A percentile compares a stretch with the other conserved stretches of the same genome.
phyloP scores from a whole-genome alignment of 2,329 filamentous ascomycete species.

The Colletotrichum cordylinicola region DNA sequence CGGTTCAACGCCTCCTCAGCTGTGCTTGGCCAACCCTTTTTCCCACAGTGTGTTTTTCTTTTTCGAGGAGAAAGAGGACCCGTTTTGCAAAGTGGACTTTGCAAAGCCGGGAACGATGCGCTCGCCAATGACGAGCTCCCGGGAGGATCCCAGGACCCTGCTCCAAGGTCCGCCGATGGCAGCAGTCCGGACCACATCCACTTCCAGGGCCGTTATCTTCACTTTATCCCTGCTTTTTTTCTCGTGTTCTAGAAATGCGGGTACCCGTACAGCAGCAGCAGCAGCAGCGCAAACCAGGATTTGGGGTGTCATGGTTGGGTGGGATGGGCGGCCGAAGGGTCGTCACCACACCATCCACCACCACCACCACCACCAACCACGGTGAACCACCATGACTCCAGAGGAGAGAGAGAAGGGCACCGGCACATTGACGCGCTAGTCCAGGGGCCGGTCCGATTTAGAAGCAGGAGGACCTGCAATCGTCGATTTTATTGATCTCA shows the following conservation, averaged over 20 bases:
- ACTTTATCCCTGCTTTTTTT: conserved; percentile 13
- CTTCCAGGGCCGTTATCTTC: conserved; percentile 15
- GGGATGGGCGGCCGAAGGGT: neutral
- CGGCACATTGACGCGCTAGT: conserved; percentile 20
- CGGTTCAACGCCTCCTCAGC: neutral
- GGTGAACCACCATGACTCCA: neutral
- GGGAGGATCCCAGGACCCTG: neutral
- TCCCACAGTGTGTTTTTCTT: neutral
- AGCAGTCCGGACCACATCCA: neutral
- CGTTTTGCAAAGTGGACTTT: neutral
- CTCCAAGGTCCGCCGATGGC: neutral
- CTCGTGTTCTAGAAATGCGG: conserved; percentile 21
- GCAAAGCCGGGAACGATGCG: neutral
- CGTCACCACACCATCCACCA: neutral
- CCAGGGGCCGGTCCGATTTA: conserved; percentile 22
- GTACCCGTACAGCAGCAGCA: neutral
- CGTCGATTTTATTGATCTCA: conserved; percentile 14
- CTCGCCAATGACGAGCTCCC: neutral
- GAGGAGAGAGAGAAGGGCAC: neutral
- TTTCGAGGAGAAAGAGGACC: neutral
- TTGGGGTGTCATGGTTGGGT: neutral
- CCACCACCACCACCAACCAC: neutral
- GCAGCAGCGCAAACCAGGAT: neutral
- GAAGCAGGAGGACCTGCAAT: conserved; percentile 12
- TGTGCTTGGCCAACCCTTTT: neutral